A percentile compares a stretch with the other conserved stretches of the same genome.
Conservation (phyloP, 75 land plant species). For the Cryptomeria japonica region DNA sequence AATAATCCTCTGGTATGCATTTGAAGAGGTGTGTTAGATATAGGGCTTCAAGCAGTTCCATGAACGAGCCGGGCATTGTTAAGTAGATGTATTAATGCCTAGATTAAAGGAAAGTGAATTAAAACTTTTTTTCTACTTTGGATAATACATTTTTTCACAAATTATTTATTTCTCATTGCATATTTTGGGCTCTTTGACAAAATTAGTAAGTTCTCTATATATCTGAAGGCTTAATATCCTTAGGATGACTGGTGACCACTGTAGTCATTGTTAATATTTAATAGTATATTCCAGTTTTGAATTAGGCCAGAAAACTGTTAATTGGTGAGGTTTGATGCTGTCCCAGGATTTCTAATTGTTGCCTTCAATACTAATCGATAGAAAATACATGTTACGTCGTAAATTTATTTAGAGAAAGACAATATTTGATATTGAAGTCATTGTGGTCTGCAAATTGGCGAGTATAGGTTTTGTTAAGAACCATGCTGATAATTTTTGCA, state of each 20-base stretch:
- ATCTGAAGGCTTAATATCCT: not conserved
- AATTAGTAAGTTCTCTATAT: not conserved
- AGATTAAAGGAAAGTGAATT: no score
- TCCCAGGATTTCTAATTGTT: not conserved
- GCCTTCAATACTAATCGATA: not conserved
- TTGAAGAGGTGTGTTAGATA: no score
- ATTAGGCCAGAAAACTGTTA: not conserved
- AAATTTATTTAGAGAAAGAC: not conserved
- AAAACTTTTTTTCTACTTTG: no score
- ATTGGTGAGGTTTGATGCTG: not conserved
- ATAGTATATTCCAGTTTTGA: not conserved
- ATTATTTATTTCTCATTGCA: not conserved
- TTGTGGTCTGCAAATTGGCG: not conserved
- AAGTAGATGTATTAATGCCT: no score
- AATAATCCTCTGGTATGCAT: no score
- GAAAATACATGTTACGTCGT: not conserved
- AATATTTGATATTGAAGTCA: not conserved
- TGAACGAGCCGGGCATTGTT: no score
- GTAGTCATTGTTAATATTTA: not conserved
- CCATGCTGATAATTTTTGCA: not conserved
- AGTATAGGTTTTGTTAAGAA: not conserved
- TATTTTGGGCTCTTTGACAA: no score
- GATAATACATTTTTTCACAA: no score
- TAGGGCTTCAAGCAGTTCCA: no score
- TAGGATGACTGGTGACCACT: not conserved